Evolutionary conservation across 1,284 basidiomycete genomes (phyloP), one percentile per base, ranked within the genome.

Genomic region (Apiotrichum montevideense): DNA sequence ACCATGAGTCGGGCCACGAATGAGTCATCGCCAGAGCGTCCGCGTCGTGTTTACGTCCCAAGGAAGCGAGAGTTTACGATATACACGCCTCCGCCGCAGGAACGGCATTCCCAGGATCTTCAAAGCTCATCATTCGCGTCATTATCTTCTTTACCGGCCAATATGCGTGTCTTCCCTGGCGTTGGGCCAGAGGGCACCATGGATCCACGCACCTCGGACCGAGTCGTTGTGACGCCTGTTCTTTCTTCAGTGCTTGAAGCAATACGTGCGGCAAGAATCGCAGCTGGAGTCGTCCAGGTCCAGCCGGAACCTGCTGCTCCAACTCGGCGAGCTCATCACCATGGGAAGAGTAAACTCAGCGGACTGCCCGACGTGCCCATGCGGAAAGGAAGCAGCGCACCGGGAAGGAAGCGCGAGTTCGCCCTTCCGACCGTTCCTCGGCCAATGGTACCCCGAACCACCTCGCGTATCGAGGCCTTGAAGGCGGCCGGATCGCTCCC

Each of bases 21-120:
- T 8, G 67, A 61, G 11, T 60, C 53, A 10, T 51, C 58, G 6
- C 55, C 63, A 0, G 68, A 72, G 6, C 59, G 61, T 7, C 71
- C 71, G 4, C 66, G 63, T 49, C 56, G 74, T n/a, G 63, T 72
- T 49, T 62, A 72, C 40, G 42, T 70, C 7, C 70, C 71, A 0
- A 57, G 66, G 2, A 55, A 59, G 45, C 80, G 87, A 57, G 81
- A 84, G 58, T 90, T 90, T 69, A 79, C 80, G 77, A 79, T 63
- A 67, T 77, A 61, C 72, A 42, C 58, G 6, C 42, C 47, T 3
- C 43, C 35, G n/a, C 45, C 47, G 44, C 21, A 55, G 35, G 42
- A 58, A 46, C 8, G 32, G 34, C 29, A 21, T 4, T 1, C 11
- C 21, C 14, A 11, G 14, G 44, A 33, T 11, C 21, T 7, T 2